Evolutionary conservation across 345 rosid genomes (phyloP), one percentile per base, ranked within the genome.

Genomic region (Ceriops decandra): DNA sequence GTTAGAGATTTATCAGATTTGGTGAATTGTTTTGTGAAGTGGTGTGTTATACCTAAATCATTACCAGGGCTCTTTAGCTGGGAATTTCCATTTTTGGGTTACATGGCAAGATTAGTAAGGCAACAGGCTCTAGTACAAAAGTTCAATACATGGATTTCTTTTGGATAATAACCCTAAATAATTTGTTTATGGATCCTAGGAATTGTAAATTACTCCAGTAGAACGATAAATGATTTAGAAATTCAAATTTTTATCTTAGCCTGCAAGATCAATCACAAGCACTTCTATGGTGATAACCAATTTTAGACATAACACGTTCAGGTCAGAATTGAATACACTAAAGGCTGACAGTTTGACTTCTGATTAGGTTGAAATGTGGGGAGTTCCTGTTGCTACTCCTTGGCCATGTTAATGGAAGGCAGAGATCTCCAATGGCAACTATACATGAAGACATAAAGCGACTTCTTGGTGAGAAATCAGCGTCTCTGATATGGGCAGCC

Each of bases 401-500:
- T 63, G 99, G 98, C 11, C 98, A 91, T 71, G 87, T 90, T 68
- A 95, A 95, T 15, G 92, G 93, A 67, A 87, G 87, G 72, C 90
- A 90, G 69, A 77, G 79, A 26, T 73, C 99, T 53, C 90, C 98
- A 32, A 87, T 95, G 82, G 90, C 91, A 22, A 79, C 90, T 63
- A 79, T 95, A 72, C 90, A 91, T 46, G 97, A 95, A 68, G 98
- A 95, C 56, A 57, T 95, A 54, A 87, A 87, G 74, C 96, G 85
- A 32, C 90, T 91, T 75, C 81, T 95, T 11, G 99, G 99, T 77
- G 98, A 95, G 84, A 85, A 87, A 71, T 90, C 93, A 0, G 98
- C 99, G 15, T 90, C 99, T 60, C 78, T 91, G 77, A 86, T 95
- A 83, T 95, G 98, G 99, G 98, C 99, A 5, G 97, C 99, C 26